These are phyloP conservation scores for Aureobasidium pullulans DNA, from an alignment of 2,329 filamentous ascomycete genomes.

Conservation along the genomic window DNA sequence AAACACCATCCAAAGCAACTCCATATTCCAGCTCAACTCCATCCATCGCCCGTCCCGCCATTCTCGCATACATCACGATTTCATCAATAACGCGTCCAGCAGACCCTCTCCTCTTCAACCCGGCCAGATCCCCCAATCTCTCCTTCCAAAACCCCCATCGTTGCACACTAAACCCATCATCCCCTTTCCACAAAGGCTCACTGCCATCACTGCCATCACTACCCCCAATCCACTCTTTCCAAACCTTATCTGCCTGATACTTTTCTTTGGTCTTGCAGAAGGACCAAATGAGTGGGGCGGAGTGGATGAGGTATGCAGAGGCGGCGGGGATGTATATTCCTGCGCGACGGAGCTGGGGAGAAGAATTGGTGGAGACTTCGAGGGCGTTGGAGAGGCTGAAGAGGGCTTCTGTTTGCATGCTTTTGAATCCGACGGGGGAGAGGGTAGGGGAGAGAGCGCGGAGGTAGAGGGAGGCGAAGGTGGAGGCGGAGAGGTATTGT, in stretches of 20 bases:
- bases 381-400: background rate
- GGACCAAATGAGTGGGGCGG: background rate
- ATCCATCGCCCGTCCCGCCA: background rate
- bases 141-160: background rate
- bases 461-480: background rate
- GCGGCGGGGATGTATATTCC: background rate
- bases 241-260: no score
- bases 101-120: background rate
- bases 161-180: background rate
- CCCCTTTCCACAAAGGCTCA: background rate
- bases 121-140: background rate
- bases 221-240: background rate
- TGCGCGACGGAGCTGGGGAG: background rate
- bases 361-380: background rate
- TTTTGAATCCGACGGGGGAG: background rate
- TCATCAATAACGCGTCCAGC: background rate
- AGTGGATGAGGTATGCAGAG: background rate
- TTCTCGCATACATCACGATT: background rate
- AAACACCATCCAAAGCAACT: background rate
- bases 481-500: background rate
- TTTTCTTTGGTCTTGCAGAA: background rate
- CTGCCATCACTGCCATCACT: conserved; percentile 1
- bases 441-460: background rate
- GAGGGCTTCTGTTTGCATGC: background rate
- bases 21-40: background rate